Base-by-base conservation (phyloP, 768 basidiomycete genomes). In the Harrya chromipes region DNA sequence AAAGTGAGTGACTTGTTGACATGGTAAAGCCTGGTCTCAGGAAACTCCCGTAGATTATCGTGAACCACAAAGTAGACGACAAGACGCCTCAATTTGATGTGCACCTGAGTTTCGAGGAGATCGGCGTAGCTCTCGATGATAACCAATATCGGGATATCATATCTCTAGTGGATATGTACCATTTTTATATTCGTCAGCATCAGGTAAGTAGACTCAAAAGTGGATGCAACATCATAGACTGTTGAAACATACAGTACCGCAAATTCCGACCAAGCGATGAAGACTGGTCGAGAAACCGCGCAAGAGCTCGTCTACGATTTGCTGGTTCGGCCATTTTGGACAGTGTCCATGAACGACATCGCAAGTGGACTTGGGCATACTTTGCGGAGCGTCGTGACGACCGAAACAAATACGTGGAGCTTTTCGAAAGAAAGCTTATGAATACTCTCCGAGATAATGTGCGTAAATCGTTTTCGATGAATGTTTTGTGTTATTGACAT, bases 91-190 rank as follows among this genome's bases (percentile, higher is more conserved):
- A 86, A 33, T 90, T 90, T 54, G 94, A 98, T 60, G 81, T 90
- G 3, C 84, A 90, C 58, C 75, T 98, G 27, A 71, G 86, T 16
- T 97, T 98, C 65, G 84, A 97, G 57, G 91, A 97, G 67, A 94
- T 99, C 43, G 94, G 88, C 8, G 83, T 98, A 48, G 80, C 87
- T 19, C 72, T 99, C 41, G 95, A 99, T 65, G 84, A 92, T 54
- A 82, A 94, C 57, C 97, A 99, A 69, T 99, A 97, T 65, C 82
- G 91, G 45, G 93, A 98, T 67, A 82, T 80, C 20, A 91, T 98
- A 50, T 94, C 90, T 19, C 79, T 98, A 39, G 76, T 94, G 52
- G 94, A 98, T 66, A 93, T 97, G 80, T 97, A 95, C 69, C 95
- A 98, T 66, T 86, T 97, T 52, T 97, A 95, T 68, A 79, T 85